These are phyloP conservation scores for Nicotiana tabacum DNA, from an alignment of 257 asterid genomes.

Conservation along the genomic window DNA sequence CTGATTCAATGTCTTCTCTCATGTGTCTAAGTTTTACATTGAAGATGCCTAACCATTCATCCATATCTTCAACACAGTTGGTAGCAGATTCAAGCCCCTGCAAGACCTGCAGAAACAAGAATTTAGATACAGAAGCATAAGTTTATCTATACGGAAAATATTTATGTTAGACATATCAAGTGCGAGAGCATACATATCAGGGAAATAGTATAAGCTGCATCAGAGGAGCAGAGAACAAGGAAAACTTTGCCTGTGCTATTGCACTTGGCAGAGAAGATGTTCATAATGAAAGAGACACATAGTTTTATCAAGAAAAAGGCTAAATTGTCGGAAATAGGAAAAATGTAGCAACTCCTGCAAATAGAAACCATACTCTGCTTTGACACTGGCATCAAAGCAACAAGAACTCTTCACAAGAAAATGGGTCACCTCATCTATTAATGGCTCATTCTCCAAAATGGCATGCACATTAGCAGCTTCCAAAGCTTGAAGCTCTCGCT, in stretches of 20 bases:
- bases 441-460: constrained; percentile 86
- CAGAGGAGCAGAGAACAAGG: neutral
- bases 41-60: constrained; percentile 94
- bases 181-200: neutral
- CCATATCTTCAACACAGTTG: constrained; percentile 95
- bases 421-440: constrained; percentile 61
- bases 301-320: neutral
- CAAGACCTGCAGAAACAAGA: constrained; percentile 57
- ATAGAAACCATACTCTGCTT: neutral
- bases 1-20: constrained; percentile 99
- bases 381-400: neutral
- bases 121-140: constrained; percentile 7
- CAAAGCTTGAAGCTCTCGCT: constrained; percentile 95
- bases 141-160: neutral
- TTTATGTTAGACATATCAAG: neutral
- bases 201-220: neutral
- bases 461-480: constrained; percentile 99
- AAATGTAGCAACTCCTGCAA: constrained; percentile 12
- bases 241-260: neutral
- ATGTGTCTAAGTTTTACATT: constrained; percentile 94
- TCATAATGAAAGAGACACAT: neutral
- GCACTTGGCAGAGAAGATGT: neutral
- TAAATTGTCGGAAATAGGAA: constrained; percentile 10
- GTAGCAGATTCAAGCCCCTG: constrained; percentile 78
- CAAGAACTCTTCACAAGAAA: constrained; percentile 10